Percentiles rank a stretch among this genome's conserved stretches.
Conservation (phyloP, 768 basidiomycete genomes). For the Panaeolus cyanescens region DNA sequence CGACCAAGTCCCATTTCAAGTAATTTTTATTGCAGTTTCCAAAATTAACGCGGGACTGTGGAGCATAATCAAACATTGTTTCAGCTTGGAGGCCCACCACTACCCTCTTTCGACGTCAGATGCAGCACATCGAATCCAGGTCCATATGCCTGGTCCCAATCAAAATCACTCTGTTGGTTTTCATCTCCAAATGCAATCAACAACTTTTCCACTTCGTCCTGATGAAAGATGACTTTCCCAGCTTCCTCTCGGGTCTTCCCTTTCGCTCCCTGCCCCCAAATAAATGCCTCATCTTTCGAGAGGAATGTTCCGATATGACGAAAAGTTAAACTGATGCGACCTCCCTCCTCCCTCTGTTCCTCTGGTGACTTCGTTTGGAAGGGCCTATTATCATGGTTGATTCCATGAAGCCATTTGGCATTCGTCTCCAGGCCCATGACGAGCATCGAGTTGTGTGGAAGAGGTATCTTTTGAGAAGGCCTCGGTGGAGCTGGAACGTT, state of each 20-base stretch:
- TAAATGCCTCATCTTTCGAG: slow-evolving; percentile 36
- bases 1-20: neutral
- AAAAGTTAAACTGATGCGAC: slow-evolving; percentile 80
- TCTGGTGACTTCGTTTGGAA: slow-evolving; percentile 48
- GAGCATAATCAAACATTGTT: neutral
- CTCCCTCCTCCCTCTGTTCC: slow-evolving; percentile 59
- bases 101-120: slow-evolving; percentile 28
- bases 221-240: slow-evolving; percentile 53
- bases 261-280: slow-evolving; percentile 76
- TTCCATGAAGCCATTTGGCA: slow-evolving; percentile 72
- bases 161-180: slow-evolving; percentile 68
- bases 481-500: slow-evolving; percentile 28
- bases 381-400: slow-evolving; percentile 75
- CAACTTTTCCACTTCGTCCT: slow-evolving; percentile 47
- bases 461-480: slow-evolving; percentile 61
- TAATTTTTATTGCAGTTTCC: no score
- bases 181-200: slow-evolving; percentile 72
- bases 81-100: neutral
- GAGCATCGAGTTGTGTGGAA: slow-evolving; percentile 85
- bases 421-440: slow-evolving; percentile 78
- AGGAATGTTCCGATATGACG: slow-evolving; percentile 79
- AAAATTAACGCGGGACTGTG: neutral
- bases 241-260: slow-evolving; percentile 60
- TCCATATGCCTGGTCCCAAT: slow-evolving; percentile 71
- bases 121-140: slow-evolving; percentile 72